phyloP scores from a whole-genome alignment of 176 grass and related monocot genomes.

The Calamus simplicifolius region DNA sequence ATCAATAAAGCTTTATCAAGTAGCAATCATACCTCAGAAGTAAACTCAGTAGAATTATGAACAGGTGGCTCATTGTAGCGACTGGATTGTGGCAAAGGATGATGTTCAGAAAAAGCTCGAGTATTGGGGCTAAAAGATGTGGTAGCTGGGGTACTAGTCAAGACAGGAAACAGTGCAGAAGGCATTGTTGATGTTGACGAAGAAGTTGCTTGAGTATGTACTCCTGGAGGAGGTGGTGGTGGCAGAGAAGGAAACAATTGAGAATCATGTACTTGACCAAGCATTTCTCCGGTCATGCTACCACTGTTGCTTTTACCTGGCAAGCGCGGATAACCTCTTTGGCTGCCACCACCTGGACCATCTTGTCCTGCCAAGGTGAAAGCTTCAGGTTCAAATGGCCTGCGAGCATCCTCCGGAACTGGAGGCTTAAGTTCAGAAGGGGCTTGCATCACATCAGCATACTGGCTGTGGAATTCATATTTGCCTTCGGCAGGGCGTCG shows the following conservation, averaged over 20 bases:
- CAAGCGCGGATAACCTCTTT: not conserved
- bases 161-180: constrained; percentile 57
- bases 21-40: not conserved
- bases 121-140: constrained; percentile 16
- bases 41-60: constrained; percentile 1
- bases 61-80: constrained; percentile 9
- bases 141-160: constrained; percentile 17
- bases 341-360: not conserved
- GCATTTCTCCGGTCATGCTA: not conserved
- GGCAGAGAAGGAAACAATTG: constrained; percentile 7
- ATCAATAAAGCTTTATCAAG: not conserved
- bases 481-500: not conserved
- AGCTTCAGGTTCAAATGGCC: constrained; percentile 1
- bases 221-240: constrained; percentile 21
- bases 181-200: constrained; percentile 12
- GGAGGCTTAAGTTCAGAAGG: constrained; percentile 6
- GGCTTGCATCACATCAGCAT: not conserved
- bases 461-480: not conserved
- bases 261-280: not conserved
- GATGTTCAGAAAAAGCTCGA: constrained; percentile 26
- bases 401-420: not conserved
- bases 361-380: not conserved
- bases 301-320: not conserved
- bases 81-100: constrained; percentile 22
- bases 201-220: constrained; percentile 13